A percentile compares a stretch with the other conserved stretches of the same genome.
These are phyloP conservation scores for Dillenia turbinata DNA, from an alignment of 164 flowering plant species.

Conservation along the genomic window DNA sequence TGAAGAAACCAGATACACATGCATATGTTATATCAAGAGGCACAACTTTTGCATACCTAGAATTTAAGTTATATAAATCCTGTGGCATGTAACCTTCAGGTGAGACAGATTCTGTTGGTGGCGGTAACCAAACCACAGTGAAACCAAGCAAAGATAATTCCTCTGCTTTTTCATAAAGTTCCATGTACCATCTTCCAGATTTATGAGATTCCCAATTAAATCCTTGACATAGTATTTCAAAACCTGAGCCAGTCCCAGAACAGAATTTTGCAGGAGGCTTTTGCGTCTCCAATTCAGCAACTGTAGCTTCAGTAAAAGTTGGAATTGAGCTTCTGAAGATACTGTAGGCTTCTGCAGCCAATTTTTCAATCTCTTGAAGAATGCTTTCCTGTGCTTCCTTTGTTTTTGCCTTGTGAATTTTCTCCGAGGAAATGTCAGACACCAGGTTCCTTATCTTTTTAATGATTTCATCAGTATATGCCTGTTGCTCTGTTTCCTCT, in stretches of 20 bases:
- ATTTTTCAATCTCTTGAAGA: constrained; percentile 90
- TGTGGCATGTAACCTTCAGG: constrained; percentile 99
- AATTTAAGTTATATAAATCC: constrained; percentile 86
- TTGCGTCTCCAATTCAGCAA: constrained; percentile 29
- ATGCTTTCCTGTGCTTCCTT: constrained; percentile 67
- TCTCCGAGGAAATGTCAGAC: constrained; percentile 66
- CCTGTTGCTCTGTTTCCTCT: constrained; percentile 20
- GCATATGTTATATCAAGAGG: too few relatives aligned
- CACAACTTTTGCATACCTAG: constrained; percentile 47
- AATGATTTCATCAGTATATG: constrained; percentile 67
- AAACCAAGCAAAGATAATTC: constrained; percentile 84
- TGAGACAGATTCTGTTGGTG: constrained; percentile 96
- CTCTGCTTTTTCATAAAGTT: constrained; percentile 59
- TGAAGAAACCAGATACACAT: too few relatives aligned
- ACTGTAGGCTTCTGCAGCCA: constrained; percentile 99
- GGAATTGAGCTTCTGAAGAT: constrained; percentile 70
- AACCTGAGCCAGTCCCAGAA: constrained; percentile 92
- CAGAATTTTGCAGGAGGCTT: constrained; percentile 36
- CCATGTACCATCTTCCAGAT: constrained; percentile 90
- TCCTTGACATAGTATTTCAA: constrained; percentile 92
- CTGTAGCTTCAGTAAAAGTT: constrained; percentile 43
- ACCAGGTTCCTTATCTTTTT: constrained; percentile 76
- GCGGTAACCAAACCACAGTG: constrained; percentile 87
- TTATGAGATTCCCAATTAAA: constrained; percentile 99
- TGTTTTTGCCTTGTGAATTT: constrained; percentile 44